Conservation (phyloP, 345 rosid species). For the Nasturtium officinale region DNA sequence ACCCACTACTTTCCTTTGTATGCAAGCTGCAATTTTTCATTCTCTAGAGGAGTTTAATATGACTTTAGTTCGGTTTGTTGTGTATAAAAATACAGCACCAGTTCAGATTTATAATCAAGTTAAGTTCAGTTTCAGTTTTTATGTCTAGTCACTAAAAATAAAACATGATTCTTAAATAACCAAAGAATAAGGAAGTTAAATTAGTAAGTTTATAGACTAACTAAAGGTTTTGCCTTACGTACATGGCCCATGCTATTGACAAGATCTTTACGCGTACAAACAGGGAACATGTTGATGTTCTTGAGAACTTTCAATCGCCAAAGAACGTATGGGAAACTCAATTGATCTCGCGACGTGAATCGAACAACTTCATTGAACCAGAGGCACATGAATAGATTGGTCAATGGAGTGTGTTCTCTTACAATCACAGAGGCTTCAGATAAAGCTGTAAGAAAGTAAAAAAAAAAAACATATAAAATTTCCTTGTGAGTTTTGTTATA, state of each 20-base stretch:
- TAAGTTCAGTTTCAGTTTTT: not conserved
- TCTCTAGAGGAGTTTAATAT: not conserved
- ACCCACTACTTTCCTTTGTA: no score
- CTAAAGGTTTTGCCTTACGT: conserved; percentile 83
- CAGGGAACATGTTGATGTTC: conserved; percentile 82
- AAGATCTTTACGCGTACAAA: conserved; percentile 89
- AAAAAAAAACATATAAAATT: not conserved
- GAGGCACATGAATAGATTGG: conserved; percentile 86
- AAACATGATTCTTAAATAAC: conserved; percentile 8
- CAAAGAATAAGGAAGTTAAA: conserved; percentile 7
- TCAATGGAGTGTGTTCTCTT: conserved; percentile 77
- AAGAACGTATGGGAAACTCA: conserved; percentile 87
- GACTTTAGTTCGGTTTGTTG: not conserved
- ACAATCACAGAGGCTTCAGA: conserved; percentile 89
- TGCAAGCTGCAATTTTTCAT: no score
- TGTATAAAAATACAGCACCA: not conserved
- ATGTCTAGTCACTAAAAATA: not conserved
- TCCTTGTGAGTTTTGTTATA: not conserved
- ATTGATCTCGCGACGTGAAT: conserved; percentile 89
- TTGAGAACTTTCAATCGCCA: conserved; percentile 78
- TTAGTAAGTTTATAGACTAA: not conserved
- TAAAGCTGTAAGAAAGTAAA: conserved; percentile 55
- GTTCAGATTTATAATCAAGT: not conserved
- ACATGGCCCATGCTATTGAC: conserved; percentile 89
- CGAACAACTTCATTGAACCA: conserved; percentile 97